A percentile compares a stretch with the other conserved stretches of the same genome.
Evolutionary conservation across 2,329 filamentous ascomycete genomes (phyloP).

Genomic region (Penicillium verrucosum): DNA sequence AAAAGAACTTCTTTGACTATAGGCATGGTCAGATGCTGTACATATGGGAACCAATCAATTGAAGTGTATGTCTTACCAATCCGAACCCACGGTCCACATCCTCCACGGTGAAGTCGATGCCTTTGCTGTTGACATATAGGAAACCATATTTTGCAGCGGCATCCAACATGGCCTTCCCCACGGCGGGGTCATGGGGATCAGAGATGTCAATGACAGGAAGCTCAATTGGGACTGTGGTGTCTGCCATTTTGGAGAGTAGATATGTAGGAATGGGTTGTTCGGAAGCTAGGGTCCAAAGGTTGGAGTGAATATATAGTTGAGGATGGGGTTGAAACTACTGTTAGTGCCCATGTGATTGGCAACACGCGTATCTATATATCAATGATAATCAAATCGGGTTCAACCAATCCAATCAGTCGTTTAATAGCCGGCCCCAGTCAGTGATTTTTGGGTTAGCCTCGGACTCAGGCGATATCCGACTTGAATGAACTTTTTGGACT

Average conservation of each 20-base stretch:
- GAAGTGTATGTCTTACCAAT: constrained; percentile 53
- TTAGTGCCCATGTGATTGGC: neutral
- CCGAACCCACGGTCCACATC: constrained; percentile 70
- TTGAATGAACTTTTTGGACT: neutral
- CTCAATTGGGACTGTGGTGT: constrained; percentile 30
- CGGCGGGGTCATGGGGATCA: constrained; percentile 55
- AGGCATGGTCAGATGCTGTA: neutral
- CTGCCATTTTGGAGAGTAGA: constrained; percentile 21
- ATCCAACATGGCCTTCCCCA: constrained; percentile 66
- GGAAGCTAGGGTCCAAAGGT: neutral
- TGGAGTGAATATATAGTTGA: neutral
- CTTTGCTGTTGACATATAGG: constrained; percentile 78
- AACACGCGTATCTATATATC: constrained; percentile 14
- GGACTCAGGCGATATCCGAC: constrained; percentile 19
- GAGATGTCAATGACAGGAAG: constrained; percentile 86
- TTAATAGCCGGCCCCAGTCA: neutral
- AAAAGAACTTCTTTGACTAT: constrained; percentile 71
- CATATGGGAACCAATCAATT: neutral
- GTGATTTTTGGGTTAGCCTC: neutral
- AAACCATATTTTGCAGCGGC: constrained; percentile 84
- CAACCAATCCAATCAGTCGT: neutral
- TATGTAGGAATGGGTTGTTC: neutral
- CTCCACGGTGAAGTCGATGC: constrained; percentile 62
- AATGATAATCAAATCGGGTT: constrained; percentile 4
- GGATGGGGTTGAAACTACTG: neutral